Percentiles rank a stretch among this genome's conserved stretches.
Conservation (phyloP, 192 early-diverging fungal genomes). For the Gamsiella multidivaricata region DNA sequence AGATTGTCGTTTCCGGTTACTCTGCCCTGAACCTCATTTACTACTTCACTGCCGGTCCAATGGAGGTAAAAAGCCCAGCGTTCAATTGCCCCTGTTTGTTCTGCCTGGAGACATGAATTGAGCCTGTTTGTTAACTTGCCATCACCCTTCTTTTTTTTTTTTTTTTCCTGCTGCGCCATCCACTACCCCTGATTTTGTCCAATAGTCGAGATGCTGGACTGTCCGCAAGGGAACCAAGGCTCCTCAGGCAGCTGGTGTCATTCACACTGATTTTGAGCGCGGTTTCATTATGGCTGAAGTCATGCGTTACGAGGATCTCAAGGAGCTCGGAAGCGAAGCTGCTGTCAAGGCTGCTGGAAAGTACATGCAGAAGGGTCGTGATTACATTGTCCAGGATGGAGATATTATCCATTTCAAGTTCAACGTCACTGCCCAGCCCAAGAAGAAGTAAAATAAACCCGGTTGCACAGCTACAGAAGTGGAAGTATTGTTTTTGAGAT, state of each 20-base stretch:
- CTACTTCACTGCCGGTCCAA: conserved; percentile 93
- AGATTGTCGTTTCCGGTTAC: conserved; percentile 95
- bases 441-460: conserved; percentile 55
- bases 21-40: conserved; percentile 86
- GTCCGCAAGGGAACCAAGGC: conserved; percentile 80
- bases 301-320: conserved; percentile 89
- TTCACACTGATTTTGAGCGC: conserved; percentile 88
- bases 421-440: conserved; percentile 63
- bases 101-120: not conserved
- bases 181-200: not conserved
- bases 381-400: conserved; percentile 92
- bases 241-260: conserved; percentile 92
- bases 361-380: conserved; percentile 91
- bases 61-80: conserved; percentile 85
- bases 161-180: not conserved
- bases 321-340: conserved; percentile 83
- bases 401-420: conserved; percentile 89
- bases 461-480: too few relatives aligned
- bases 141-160: not conserved
- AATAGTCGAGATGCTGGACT: conserved; percentile 39
- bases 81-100: conserved; percentile 73
- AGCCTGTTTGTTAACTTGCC: too few relatives aligned
- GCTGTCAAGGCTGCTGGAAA: conserved; percentile 94
- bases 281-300: conserved; percentile 96
- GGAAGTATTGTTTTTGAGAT: too few relatives aligned